Conservation (phyloP, 805 yeast species). For the Cyberlindnera mycetangii region DNA sequence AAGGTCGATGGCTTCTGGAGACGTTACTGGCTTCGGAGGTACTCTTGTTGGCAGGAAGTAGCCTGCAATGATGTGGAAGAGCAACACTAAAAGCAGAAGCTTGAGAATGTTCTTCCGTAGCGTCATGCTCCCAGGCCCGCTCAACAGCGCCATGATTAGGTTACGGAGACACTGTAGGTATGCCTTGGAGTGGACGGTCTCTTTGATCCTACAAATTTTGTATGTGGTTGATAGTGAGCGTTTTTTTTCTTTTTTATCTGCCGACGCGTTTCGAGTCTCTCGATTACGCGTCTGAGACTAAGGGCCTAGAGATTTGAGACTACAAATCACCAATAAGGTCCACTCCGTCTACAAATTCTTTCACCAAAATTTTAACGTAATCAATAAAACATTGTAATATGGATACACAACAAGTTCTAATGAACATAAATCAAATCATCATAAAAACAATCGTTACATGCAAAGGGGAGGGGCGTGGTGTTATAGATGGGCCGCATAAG, state of each 20-base stretch:
- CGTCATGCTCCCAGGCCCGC: conserved; percentile 4
- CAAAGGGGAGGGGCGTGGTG: not conserved
- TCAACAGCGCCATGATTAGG: conserved; percentile 1
- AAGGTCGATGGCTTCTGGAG: not conserved
- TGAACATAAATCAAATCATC: not conserved
- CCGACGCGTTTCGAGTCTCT: not conserved
- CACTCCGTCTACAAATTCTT: not conserved
- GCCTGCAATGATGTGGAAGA: conserved; percentile 9
- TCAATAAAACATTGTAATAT: not conserved
- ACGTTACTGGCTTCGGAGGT: not conserved
- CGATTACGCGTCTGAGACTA: not conserved
- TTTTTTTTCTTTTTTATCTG: not conserved
- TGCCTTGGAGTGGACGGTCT: not conserved
- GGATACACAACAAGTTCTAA: not conserved
- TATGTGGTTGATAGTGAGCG: not conserved
- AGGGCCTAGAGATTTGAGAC: not conserved
- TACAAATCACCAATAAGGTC: not conserved
- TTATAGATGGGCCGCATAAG: not conserved
- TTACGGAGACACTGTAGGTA: not conserved
- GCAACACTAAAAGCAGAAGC: conserved; percentile 10
- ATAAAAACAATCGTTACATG: conserved; percentile 2
- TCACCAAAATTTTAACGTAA: too few species aligned
- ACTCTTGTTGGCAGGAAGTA: conserved; percentile 9
- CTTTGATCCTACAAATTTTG: too few species aligned
- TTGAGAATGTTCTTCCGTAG: conserved; percentile 12